These are phyloP conservation scores for Camelina laxa DNA, from an alignment of 345 rosid genomes.

Conservation along the genomic window DNA sequence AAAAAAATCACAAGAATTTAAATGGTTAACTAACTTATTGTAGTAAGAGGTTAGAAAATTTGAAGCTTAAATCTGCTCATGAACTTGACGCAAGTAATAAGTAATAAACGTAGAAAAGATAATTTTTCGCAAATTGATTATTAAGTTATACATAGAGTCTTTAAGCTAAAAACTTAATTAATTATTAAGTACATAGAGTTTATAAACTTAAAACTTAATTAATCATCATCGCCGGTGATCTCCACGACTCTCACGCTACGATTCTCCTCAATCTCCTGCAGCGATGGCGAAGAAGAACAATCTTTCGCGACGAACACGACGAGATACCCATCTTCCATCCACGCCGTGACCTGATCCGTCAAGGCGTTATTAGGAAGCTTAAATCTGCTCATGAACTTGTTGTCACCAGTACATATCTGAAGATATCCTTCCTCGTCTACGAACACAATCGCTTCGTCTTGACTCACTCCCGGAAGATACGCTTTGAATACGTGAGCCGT, in stretches of 20 bases:
- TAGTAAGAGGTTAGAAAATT: too few species aligned
- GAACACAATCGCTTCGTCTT: constrained; percentile 44
- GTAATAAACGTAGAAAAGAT: too few species aligned
- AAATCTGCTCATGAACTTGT: constrained; percentile 48
- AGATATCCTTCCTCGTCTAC: constrained; percentile 43
- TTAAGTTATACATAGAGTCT: too few species aligned
- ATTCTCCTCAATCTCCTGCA: constrained; percentile 27
- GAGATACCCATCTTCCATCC: constrained; percentile 44
- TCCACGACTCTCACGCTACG: constrained; percentile 45
- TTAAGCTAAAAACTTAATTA: too few species aligned
- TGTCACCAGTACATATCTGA: constrained; percentile 42
- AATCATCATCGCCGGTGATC: constrained; percentile 40
- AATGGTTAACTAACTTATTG: too few species aligned
- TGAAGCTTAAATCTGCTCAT: too few species aligned
- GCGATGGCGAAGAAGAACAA: neutral
- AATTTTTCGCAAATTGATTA: too few species aligned
- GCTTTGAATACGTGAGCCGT: constrained; percentile 47
- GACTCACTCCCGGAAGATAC: constrained; percentile 37
- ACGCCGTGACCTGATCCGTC: constrained; percentile 43
- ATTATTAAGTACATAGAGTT: too few species aligned
- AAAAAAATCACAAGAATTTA: too few species aligned
- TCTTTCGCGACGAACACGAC: constrained; percentile 44
- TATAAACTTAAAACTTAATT: too few species aligned
- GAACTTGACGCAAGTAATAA: too few species aligned
- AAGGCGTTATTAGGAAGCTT: constrained; percentile 39